Evolutionary conservation across 768 basidiomycete genomes (phyloP).

Genomic region (Pleurotus platypus): DNA sequence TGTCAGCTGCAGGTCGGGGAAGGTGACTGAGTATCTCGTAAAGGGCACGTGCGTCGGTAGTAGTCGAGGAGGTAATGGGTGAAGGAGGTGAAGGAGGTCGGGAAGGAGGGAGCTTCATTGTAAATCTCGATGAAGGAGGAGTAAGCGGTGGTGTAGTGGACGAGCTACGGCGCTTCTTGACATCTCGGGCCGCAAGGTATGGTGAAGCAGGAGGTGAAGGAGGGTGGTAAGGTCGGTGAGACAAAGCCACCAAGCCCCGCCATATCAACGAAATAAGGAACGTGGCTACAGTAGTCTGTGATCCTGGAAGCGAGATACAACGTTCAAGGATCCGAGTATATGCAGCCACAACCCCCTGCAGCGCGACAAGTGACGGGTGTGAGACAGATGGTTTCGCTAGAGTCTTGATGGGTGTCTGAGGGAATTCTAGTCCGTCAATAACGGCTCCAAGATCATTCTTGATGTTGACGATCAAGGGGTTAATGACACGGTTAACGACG

Average conservation of each 20-base stretch:
- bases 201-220: conserved; percentile 39
- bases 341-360: conserved; percentile 59
- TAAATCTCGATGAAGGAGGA: conserved; percentile 56
- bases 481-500: conserved; percentile 60
- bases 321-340: conserved; percentile 56
- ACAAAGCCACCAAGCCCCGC: conserved; percentile 68
- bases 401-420: conserved; percentile 21
- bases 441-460: conserved; percentile 59
- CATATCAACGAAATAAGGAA: conserved; percentile 73
- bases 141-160: conserved; percentile 51
- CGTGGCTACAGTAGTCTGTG: conserved; percentile 63
- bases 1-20: conserved; percentile 56
- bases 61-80: conserved; percentile 32
- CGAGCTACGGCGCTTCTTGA: conserved; percentile 41
- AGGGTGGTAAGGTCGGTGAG: conserved; percentile 49
- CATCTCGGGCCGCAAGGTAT: conserved; percentile 21
- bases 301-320: conserved; percentile 47
- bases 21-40: conserved; percentile 56
- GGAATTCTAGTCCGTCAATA: conserved; percentile 57
- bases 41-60: conserved; percentile 56
- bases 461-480: conserved; percentile 60
- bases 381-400: too few species aligned
- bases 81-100: conserved; percentile 63
- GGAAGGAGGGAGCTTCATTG: conserved; percentile 63
- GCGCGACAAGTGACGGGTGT: conserved; percentile 58